phyloP scores from a whole-genome alignment of 2,329 filamentous ascomycete species.

The Coniosporium tulheliwenetii region DNA sequence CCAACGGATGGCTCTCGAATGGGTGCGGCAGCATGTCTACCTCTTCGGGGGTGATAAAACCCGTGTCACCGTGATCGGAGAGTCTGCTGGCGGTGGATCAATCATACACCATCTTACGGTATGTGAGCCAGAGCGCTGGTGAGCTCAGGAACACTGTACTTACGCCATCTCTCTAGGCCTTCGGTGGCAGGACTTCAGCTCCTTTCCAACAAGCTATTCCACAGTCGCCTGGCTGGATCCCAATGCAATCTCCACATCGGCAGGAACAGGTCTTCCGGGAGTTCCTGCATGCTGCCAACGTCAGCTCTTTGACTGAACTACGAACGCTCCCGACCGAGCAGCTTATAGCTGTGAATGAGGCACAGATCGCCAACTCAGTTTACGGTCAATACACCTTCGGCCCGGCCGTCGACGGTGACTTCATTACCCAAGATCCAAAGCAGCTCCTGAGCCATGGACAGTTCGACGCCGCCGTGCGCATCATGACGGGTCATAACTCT shows the following conservation, averaged over 20 bases:
- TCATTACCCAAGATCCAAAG: conserved; percentile 30
- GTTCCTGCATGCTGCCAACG: conserved; percentile 26
- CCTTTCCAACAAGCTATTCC: conserved; percentile 31
- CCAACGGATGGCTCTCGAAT: conserved; percentile 40
- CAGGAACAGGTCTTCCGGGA: conserved; percentile 23
- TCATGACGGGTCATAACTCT: conserved; percentile 30
- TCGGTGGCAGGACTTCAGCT: conserved; percentile 23
- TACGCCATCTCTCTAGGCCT: conserved; percentile 15
- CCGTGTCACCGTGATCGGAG: conserved; percentile 34
- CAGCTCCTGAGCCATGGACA: conserved; percentile 26
- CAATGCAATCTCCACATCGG: conserved; percentile 14
- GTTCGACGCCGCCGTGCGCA: conserved; percentile 26
- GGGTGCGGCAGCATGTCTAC: conserved; percentile 38
- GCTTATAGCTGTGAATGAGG: conserved; percentile 27
- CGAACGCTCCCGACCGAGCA: conserved; percentile 21
- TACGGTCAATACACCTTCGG: conserved; percentile 29
- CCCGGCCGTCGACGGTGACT: conserved; percentile 34
- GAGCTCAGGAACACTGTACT: no score
- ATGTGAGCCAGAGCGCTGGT: not conserved
- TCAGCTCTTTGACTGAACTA: conserved; percentile 27
- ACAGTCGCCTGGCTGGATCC: conserved; percentile 30
- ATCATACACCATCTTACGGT: conserved; percentile 40
- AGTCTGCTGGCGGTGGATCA: conserved; percentile 36
- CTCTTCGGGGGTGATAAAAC: conserved; percentile 38
- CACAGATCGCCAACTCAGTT: conserved; percentile 22